phyloP scores from a whole-genome alignment of 1,284 basidiomycete species.

The Fistulina hepatica region DNA sequence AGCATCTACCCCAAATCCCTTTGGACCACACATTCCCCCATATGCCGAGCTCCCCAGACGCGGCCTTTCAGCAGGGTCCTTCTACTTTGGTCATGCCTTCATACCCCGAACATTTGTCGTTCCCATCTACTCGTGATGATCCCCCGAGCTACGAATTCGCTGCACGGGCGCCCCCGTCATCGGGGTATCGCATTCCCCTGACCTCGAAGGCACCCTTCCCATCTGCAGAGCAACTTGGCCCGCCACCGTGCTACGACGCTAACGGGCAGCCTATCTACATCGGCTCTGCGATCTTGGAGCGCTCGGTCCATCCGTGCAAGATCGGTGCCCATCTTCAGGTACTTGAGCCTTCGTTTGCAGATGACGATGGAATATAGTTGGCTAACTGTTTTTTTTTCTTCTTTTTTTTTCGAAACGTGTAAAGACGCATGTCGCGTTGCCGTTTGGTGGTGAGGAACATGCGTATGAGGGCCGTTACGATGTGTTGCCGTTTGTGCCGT shows the following conservation, averaged over 20 bases:
- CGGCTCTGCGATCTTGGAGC: conserved; percentile 56
- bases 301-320: conserved; percentile 72
- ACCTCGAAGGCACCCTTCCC: background rate
- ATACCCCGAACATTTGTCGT: too few relatives aligned
- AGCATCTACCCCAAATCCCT: too few relatives aligned
- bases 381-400: conserved; percentile 17
- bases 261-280: conserved; percentile 56
- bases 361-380: background rate
- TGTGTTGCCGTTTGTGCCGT: conserved; percentile 28
- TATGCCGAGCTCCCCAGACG: too few relatives aligned
- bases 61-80: too few relatives aligned
- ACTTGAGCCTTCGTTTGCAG: background rate
- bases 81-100: too few relatives aligned
- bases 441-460: conserved; percentile 52
- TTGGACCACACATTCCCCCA: too few relatives aligned
- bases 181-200: background rate
- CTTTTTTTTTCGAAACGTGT: too few relatives aligned
- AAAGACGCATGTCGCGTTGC: conserved; percentile 41
- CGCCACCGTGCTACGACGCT: conserved; percentile 37
- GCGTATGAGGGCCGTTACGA: conserved; percentile 56
- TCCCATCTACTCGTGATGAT: too few relatives aligned
- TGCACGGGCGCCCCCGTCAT: too few relatives aligned
- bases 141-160: too few relatives aligned
- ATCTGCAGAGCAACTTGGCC: background rate
- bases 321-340: conserved; percentile 42